These are phyloP conservation scores for Backusella parvicylindrica DNA, from an alignment of 192 early-diverging fungal genomes.

Conservation along the genomic window DNA sequence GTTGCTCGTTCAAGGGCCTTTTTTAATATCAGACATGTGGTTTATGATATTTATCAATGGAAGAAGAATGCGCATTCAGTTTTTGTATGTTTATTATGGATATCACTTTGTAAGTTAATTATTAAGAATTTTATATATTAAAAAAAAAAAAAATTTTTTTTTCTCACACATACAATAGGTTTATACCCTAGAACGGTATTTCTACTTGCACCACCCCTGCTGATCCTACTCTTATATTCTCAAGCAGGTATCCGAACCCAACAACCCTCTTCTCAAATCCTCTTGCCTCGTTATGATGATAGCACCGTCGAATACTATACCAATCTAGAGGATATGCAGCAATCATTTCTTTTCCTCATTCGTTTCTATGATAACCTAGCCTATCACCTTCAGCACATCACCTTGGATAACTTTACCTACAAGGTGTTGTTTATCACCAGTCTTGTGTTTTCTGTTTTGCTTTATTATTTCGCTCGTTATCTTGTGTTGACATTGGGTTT, in stretches of 20 bases:
- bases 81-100: slow-evolving; percentile 9
- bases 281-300: slow-evolving; percentile 28
- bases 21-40: slow-evolving; percentile 1
- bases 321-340: slow-evolving; percentile 68
- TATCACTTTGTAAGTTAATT: slow-evolving; percentile 13
- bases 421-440: slow-evolving; percentile 18
- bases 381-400: slow-evolving; percentile 39
- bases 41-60: slow-evolving; percentile 28
- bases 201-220: slow-evolving; percentile 17
- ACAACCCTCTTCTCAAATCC: slow-evolving; percentile 7
- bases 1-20: slow-evolving; percentile 29
- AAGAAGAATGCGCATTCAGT: slow-evolving; percentile 1
- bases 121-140: slow-evolving; percentile 16
- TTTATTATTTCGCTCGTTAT: slow-evolving; percentile 15
- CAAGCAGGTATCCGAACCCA: slow-evolving; percentile 9
- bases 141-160: too few species aligned
- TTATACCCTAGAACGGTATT: slow-evolving; percentile 11
- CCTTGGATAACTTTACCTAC: slow-evolving; percentile 12
- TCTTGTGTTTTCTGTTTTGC: slow-evolving; percentile 33
- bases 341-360: slow-evolving; percentile 1
- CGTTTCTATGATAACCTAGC: slow-evolving; percentile 39
- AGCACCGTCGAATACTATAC: slow-evolving; percentile 57
- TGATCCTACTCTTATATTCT: slow-evolving; percentile 11
- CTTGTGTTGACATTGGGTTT: slow-evolving; percentile 33
- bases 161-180: slow-evolving; percentile 4